A percentile compares a stretch with the other conserved stretches of the same genome.
Evolutionary conservation across 1,284 basidiomycete genomes (phyloP).

Genomic region (Sporisorium graminicola): DNA sequence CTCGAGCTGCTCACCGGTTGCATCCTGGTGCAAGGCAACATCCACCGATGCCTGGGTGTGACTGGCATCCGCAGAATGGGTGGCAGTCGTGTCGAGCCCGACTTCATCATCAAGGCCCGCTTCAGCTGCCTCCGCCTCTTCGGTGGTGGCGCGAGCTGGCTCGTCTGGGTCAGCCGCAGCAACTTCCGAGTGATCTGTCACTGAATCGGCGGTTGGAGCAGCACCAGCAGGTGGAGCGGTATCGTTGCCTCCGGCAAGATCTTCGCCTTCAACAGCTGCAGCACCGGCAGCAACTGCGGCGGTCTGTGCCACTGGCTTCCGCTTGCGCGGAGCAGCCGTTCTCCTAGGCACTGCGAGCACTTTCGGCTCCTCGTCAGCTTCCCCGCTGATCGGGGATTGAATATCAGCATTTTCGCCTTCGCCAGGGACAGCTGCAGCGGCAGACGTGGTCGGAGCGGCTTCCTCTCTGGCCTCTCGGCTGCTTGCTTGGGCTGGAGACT

Average conservation of each 20-base stretch:
- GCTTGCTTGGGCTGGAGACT: slow-evolving; percentile 7
- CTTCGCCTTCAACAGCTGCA: slow-evolving; percentile 6
- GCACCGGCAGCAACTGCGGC: slow-evolving; percentile 15
- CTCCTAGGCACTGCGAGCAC: slow-evolving; percentile 59
- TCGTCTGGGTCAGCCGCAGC: not conserved
- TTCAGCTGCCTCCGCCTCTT: slow-evolving; percentile 2
- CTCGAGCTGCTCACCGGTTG: slow-evolving; percentile 10
- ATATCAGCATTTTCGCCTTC: slow-evolving; percentile 1
- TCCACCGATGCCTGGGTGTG: not conserved
- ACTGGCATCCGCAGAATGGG: not conserved
- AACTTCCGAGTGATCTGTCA: not conserved
- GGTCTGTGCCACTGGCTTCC: slow-evolving; percentile 34
- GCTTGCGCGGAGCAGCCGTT: slow-evolving; percentile 58
- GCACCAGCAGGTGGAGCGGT: slow-evolving; percentile 5
- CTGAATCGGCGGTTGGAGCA: not conserved
- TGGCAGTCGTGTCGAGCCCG: not conserved
- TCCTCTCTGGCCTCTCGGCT: slow-evolving; percentile 8
- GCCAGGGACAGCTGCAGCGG: not conserved
- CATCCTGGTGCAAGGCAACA: not conserved
- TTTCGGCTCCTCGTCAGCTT: slow-evolving; percentile 34
- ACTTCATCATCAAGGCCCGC: not conserved
- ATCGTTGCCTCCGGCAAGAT: slow-evolving; percentile 12
- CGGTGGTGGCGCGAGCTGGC: not conserved
- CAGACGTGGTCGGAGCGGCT: not conserved
- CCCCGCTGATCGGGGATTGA: slow-evolving; percentile 15